These are phyloP conservation scores for Nelumbo lutea DNA, from an alignment of 164 flowering plant genomes.

Conservation along the genomic window DNA sequence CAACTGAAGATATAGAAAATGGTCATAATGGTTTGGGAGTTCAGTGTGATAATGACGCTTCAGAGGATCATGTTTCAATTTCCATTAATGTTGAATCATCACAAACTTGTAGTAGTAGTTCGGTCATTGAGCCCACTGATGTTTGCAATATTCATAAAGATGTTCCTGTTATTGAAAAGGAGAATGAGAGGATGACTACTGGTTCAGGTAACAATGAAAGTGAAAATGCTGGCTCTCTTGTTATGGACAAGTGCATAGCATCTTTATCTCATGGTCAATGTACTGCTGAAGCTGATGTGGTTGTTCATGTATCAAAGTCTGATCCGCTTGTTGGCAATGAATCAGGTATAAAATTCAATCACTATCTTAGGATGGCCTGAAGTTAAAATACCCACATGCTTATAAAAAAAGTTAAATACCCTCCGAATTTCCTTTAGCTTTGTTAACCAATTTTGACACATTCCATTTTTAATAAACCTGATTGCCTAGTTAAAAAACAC, in stretches of 20 bases:
- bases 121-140: neutral
- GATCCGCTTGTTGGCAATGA: constrained; percentile 11
- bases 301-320: constrained; percentile 8
- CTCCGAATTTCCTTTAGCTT: too few species aligned
- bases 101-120: constrained; percentile 14
- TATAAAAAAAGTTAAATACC: too few species aligned
- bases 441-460: too few species aligned
- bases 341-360: constrained; percentile 22
- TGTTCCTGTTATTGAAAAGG: constrained; percentile 4
- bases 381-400: neutral
- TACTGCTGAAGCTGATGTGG: constrained; percentile 5
- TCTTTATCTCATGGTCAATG: constrained; percentile 11
- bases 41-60: constrained; percentile 4
- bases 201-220: constrained; percentile 14
- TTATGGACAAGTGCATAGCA: constrained; percentile 10
- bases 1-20: constrained; percentile 13
- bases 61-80: constrained; percentile 12
- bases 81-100: constrained; percentile 15
- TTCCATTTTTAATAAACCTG: too few species aligned
- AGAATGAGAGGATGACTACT: constrained; percentile 8
- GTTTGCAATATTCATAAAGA: neutral
- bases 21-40: constrained; percentile 11
- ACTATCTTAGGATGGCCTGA: neutral
- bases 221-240: constrained; percentile 14
- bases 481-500: too few species aligned